Percentiles rank a stretch among this genome's conserved stretches.
Conservation (phyloP, 495 filamentous ascomycete species). For the Endocarpon pusillum region DNA sequence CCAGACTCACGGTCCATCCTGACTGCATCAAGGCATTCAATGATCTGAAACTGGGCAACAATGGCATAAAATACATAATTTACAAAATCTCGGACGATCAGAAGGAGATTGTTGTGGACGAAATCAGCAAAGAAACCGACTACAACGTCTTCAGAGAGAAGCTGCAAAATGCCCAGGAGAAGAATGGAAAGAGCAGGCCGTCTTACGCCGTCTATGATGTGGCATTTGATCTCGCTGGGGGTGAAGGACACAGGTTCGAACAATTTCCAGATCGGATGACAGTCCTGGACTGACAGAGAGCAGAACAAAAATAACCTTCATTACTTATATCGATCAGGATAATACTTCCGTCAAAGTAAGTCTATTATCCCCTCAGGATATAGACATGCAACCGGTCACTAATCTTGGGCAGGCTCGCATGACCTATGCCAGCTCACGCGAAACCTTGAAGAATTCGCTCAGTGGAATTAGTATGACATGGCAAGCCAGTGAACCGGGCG, state of each 20-base stretch:
- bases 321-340: conserved; percentile 33
- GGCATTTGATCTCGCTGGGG: conserved; percentile 58
- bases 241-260: conserved; percentile 66
- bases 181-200: conserved; percentile 48
- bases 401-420: conserved; percentile 50
- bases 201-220: conserved; percentile 92
- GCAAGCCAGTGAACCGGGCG: conserved; percentile 83
- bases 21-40: conserved; percentile 78
- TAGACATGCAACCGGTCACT: no score
- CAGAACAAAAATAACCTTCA: conserved; percentile 93
- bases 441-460: conserved; percentile 73
- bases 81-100: conserved; percentile 91
- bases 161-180: conserved; percentile 49
- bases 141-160: conserved; percentile 69
- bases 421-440: conserved; percentile 94
- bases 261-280: neutral
- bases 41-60: conserved; percentile 73
- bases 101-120: conserved; percentile 72
- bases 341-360: conserved; percentile 43
- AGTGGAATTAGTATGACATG: conserved; percentile 64
- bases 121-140: conserved; percentile 44
- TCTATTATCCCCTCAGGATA: conserved; percentile 8
- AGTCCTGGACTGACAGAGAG: conserved; percentile 3
- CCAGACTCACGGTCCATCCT: conserved; percentile 58
- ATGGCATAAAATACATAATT: conserved; percentile 80